Base-by-base conservation (phyloP, 1,139 yeast species). In the Protomyces inouyei region DNA sequence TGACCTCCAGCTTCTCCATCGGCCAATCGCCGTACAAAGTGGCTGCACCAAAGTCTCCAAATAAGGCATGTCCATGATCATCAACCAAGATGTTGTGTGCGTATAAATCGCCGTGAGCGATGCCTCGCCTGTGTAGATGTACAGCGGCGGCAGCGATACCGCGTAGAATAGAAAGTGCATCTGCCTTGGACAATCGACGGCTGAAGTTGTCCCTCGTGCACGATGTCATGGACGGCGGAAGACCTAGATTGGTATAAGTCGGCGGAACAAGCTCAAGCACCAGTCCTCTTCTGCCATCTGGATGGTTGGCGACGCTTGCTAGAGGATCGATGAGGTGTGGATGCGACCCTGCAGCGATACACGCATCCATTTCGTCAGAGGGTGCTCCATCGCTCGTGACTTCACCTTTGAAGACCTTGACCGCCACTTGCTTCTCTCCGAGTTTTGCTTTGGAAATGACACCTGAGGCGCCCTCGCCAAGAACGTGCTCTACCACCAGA, bases 11-110 rank as follows among this genome's bases (percentile, higher is more conserved):
- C 12, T 32, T 12, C 32, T 52, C 54, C 21, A 45, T 38, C 14
- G 25, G 43, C 37, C 52, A 28, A 18, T 32, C 53, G 6, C 57
- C 63, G 40, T 40, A 52, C 38, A 35, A 25, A 38, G 63, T 59
- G 8, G 63, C 63, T 35, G 63, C 63, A 12, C 63, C 63, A 18
- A 52, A 48, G 45, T 59, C 63, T 25, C 63, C 63, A 18, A 59
- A 38, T 2, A 59, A n/a, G 18, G 45, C 57, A 43, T 59, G 63
- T 12, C 63, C 63, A 4, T 16, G 12, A 5, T 37, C 35, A 35
- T 52, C 38, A 18, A 59, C 38, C 12, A 59, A 25, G 28, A 51
- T 59, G 21, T 59, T 59, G 53, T 59, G 63, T 3, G 63, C 63
- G 14, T 59, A 59, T 1, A 59, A 25, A n/a, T 59, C 63, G 1